These are phyloP conservation scores for Hypoxylon lienhwacheense DNA, from an alignment of 495 filamentous ascomycete species.

Conservation along the genomic window DNA sequence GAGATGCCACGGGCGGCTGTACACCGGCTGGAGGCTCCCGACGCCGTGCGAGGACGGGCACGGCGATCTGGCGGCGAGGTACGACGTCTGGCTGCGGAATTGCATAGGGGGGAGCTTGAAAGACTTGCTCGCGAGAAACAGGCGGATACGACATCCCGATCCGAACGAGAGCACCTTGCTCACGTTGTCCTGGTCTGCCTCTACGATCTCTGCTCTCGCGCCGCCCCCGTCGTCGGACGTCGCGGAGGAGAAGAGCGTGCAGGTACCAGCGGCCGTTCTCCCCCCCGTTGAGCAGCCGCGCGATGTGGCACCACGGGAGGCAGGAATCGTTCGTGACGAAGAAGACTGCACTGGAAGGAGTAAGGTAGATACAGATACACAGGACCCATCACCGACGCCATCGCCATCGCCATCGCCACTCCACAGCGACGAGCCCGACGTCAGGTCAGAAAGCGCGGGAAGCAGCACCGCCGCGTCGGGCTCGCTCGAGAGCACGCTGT, in stretches of 20 bases:
- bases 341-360: neutral
- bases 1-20: conserved; percentile 47
- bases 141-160: conserved; percentile 1
- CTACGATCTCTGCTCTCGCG: conserved; percentile 9
- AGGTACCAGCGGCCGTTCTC: neutral
- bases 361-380: neutral
- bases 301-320: too few relatives aligned
- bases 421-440: neutral
- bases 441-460: too few relatives aligned
- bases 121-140: neutral
- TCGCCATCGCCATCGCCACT: neutral
- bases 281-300: too few relatives aligned
- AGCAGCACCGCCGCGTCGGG: neutral
- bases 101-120: conserved; percentile 14
- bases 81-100: conserved; percentile 11
- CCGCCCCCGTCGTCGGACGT: neutral
- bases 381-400: neutral
- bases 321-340: too few relatives aligned
- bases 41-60: neutral
- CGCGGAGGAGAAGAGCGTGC: neutral
- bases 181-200: conserved; percentile 19
- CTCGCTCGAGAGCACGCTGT: neutral
- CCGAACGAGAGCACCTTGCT: conserved; percentile 34
- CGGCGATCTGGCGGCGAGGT: conserved; percentile 23
- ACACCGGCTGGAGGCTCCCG: conserved; percentile 43